Evolutionary conservation across 768 basidiomycete genomes (phyloP).

Genomic region (Boletus coccyginus): DNA sequence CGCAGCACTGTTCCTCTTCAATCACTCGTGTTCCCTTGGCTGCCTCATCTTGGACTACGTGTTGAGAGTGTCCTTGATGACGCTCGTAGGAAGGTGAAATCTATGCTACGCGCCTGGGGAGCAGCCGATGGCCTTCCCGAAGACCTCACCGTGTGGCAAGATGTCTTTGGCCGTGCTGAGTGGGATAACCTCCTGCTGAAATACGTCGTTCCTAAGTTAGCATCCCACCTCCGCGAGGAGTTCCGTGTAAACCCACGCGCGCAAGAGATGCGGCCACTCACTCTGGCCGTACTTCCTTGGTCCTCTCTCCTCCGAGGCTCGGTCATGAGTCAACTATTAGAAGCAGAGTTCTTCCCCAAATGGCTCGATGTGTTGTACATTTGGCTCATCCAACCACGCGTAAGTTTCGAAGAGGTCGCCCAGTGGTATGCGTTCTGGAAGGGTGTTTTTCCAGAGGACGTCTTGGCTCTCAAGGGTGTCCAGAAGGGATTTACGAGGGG

Average conservation of each 20-base stretch:
- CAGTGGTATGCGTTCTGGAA: conserved; percentile 96
- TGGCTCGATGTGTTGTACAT: conserved; percentile 90
- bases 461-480: conserved; percentile 66
- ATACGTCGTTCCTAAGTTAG: conserved; percentile 90
- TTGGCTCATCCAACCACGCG: conserved; percentile 89
- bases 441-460: conserved; percentile 61
- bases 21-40: conserved; percentile 91
- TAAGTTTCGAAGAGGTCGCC: conserved; percentile 89
- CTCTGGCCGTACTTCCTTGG: conserved; percentile 73
- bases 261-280: conserved; percentile 83
- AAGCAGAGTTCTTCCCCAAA: conserved; percentile 94
- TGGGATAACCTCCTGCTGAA: conserved; percentile 93
- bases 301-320: conserved; percentile 65
- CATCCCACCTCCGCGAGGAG: conserved; percentile 73
- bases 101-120: conserved; percentile 71
- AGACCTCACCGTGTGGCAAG: conserved; percentile 81
- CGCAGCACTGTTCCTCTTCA: conserved; percentile 61
- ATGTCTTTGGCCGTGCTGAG: conserved; percentile 75
- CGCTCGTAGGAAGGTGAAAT: conserved; percentile 82
- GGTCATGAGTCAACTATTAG: conserved; percentile 80
- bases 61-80: conserved; percentile 85
- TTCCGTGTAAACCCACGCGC: conserved; percentile 89
- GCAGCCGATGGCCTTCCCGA: conserved; percentile 67
- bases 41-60: conserved; percentile 81
- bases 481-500: conserved; percentile 82